Evolutionary conservation across 177 flowering plant species (phyloP), one percentile per base, ranked within the genome.

Genomic region (Vitis hybrid): DNA sequence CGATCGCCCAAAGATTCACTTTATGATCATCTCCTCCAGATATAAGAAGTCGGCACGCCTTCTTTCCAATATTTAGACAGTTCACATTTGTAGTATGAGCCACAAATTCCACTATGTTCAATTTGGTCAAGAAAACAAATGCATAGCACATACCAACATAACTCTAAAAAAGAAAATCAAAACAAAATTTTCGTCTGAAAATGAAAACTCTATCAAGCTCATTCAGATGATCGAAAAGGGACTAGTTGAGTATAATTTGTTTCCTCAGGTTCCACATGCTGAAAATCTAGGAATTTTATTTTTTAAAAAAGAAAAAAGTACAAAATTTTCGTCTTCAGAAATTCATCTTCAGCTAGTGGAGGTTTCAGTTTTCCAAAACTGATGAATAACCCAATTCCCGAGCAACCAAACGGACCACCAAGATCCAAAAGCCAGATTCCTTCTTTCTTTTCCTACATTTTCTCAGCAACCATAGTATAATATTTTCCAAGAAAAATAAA

Each of bases 21-120:
- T 78, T 86, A 48, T 85, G 80, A 83, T 93, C 98, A 71, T 91
- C 98, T 50, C 98, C 94, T 17, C 98, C 98, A 1, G 97, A 90
- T 4, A 88, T 61, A 69, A 90, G 76, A 63, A 83, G 82, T 24
- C 93, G 82, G 35, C 84, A 72, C 0, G 84, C 82, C 79, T 93
- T 93, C 80, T 87, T 93, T 64, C 93, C 98, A 24, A 93, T 84
- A 30, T 65, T 86, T 52, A 91, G 73, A 73, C 98, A 91, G 70
- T 86, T 93, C 11, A 93, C 95, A 79, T 74, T 83, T 6, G 80
- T 73, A 8, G 95, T 78, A 82, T 93, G 98, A 12, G 93, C 98
- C 74, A 84, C 89, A 79, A 91, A 88, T 81, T 93, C 98, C 87
- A 91, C 98, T 92, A 61, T 24, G 68, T 69, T 35, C 74, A 64